These are phyloP conservation scores for Kuraishia molischiana DNA, from an alignment of 805 yeast genomes.

Conservation along the genomic window DNA sequence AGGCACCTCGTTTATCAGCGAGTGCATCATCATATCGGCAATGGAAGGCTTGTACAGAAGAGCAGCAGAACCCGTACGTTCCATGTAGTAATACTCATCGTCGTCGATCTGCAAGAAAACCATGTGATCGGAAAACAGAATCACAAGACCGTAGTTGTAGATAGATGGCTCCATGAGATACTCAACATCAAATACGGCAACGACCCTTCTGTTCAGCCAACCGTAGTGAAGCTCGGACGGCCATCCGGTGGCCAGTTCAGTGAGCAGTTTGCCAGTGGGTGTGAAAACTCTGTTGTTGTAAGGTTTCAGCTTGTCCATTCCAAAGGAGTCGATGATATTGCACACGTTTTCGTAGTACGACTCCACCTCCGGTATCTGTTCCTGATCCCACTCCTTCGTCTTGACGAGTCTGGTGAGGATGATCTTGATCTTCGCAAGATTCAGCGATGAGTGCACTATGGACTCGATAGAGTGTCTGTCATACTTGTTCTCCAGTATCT, in stretches of 20 bases:
- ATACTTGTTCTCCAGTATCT: constrained; percentile 19
- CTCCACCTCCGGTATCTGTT: constrained; percentile 18
- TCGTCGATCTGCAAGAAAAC: constrained; percentile 52
- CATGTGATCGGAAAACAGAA: constrained; percentile 74
- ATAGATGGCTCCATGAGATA: constrained; percentile 15
- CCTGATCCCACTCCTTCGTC: constrained; percentile 33
- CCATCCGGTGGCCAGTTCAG: constrained; percentile 82
- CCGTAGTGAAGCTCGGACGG: constrained; percentile 81
- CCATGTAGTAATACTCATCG: constrained; percentile 23
- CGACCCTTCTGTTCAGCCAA: constrained; percentile 81
- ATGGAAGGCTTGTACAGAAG: constrained; percentile 43
- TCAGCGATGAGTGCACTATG: constrained; percentile 60
- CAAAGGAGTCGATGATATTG: constrained; percentile 75
- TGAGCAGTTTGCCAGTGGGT: constrained; percentile 81
- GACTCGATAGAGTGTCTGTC: constrained; percentile 46
- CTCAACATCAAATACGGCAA: constrained; percentile 49
- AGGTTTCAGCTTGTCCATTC: constrained; percentile 38
- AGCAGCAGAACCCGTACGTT: constrained; percentile 5
- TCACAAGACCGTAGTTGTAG: constrained; percentile 42
- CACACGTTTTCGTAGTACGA: constrained; percentile 42
- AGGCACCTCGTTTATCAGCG: constrained; percentile 78
- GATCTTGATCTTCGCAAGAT: constrained; percentile 60
- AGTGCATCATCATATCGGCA: constrained; percentile 82
- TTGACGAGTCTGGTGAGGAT: constrained; percentile 53
- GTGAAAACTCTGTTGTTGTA: constrained; percentile 69